Evolutionary conservation across 73 alveolate species (phyloP).

Genomic region (Tetrahymena borealis): DNA sequence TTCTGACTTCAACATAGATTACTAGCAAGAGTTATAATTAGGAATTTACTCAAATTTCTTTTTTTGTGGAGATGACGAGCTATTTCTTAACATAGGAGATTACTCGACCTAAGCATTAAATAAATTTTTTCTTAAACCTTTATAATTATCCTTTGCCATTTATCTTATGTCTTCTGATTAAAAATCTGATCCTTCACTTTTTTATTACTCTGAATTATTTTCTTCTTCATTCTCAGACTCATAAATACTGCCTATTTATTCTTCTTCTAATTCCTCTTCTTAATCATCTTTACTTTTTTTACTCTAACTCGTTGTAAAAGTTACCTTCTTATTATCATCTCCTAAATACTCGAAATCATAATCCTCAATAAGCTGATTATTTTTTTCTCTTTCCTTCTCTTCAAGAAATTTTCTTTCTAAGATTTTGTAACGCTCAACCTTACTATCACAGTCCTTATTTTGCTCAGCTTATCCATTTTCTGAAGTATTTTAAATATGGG

Average conservation of each 20-base stretch:
- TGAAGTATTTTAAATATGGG: not conserved
- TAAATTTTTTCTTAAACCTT: not conserved
- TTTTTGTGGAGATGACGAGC: not conserved
- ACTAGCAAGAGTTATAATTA: not conserved
- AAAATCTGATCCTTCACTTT: not conserved
- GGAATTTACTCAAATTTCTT: not conserved
- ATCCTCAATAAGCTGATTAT: not conserved
- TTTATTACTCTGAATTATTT: not conserved
- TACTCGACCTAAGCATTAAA: not conserved
- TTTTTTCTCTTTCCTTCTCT: not conserved
- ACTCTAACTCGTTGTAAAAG: too few relatives aligned
- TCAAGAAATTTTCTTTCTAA: not conserved
- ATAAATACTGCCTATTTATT: not conserved
- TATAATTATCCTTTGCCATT: not conserved
- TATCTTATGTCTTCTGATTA: not conserved
- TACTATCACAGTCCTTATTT: not conserved
- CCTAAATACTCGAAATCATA: not conserved
- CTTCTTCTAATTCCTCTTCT: not conserved
- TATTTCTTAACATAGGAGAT: not conserved
- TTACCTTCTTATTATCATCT: not conserved
- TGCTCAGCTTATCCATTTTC: not conserved
- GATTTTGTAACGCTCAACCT: not conserved
- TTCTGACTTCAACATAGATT: not conserved
- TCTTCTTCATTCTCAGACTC: not conserved
- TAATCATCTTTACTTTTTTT: not conserved